These are phyloP conservation scores for Porodaedalea pini DNA, from an alignment of 1,284 basidiomycete genomes.

Conservation along the genomic window DNA sequence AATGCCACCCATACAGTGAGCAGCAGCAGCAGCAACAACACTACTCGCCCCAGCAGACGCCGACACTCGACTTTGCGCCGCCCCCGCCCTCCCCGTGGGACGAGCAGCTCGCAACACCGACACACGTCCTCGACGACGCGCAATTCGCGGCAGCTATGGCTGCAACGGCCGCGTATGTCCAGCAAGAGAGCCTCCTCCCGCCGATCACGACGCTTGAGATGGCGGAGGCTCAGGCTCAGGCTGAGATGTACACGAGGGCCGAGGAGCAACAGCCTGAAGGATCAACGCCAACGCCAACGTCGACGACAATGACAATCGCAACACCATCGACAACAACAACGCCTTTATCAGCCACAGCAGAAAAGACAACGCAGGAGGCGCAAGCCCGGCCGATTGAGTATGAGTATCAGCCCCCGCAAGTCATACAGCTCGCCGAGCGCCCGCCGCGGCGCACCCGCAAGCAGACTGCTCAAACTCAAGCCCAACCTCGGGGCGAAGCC, in stretches of 20 bases:
- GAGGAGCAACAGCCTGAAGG: not conserved
- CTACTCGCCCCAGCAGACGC: not conserved
- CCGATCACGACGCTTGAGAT: not conserved
- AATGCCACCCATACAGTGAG: no score
- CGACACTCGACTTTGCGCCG: not conserved
- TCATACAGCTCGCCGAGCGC: slow-evolving; percentile 20
- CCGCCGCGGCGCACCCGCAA: slow-evolving; percentile 10
- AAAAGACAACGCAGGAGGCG: not conserved
- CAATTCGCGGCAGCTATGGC: not conserved
- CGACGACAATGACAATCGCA: not conserved
- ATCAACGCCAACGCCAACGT: not conserved
- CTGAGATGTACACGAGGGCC: not conserved
- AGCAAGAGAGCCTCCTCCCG: not conserved
- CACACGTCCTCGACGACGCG: not conserved
- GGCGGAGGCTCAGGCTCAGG: not conserved
- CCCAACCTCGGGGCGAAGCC: not conserved
- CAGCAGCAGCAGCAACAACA: not conserved
- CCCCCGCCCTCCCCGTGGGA: no score
- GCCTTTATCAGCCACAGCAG: not conserved
- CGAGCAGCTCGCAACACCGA: not conserved
- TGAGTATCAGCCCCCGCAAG: slow-evolving; percentile 16
- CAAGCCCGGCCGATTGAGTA: not conserved
- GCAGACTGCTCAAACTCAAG: not conserved
- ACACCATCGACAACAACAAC: not conserved
- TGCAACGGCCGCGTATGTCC: not conserved